Conservation (phyloP, 441 rosid species). For the Viola pubescens region DNA sequence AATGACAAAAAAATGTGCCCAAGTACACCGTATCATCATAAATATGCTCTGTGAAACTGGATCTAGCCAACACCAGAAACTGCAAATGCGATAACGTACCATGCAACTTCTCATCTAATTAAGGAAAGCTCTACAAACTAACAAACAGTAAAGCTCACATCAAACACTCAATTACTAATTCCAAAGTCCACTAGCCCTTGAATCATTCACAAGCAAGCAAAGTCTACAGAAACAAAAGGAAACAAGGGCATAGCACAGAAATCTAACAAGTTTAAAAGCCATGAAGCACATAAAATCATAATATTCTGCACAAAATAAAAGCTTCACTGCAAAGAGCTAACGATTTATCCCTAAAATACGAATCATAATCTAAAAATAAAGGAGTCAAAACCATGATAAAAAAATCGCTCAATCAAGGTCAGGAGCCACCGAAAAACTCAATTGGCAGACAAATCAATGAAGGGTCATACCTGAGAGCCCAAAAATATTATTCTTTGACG, state of each 20-base stretch:
- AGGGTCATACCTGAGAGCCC: slow-evolving; percentile 58
- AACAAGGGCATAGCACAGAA: too few species aligned
- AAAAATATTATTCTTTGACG: slow-evolving; percentile 81
- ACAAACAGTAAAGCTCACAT: background rate
- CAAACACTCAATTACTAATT: background rate
- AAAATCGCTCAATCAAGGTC: too few species aligned
- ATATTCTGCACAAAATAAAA: background rate
- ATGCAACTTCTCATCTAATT: too few species aligned
- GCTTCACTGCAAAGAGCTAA: background rate
- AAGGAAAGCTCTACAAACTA: too few species aligned
- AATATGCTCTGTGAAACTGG: too few species aligned
- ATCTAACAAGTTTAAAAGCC: background rate
- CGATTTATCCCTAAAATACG: background rate
- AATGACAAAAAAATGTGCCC: too few species aligned
- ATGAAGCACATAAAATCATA: background rate
- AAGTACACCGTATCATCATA: too few species aligned
- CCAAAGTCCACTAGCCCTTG: background rate
- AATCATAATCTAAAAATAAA: slow-evolving; percentile 1
- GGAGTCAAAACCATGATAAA: background rate
- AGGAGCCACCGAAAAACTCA: background rate
- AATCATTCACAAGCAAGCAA: background rate
- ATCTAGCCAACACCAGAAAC: too few species aligned
- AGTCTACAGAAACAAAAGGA: background rate
- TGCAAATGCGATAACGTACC: too few species aligned
- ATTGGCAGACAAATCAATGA: background rate